A percentile compares a stretch with the other conserved stretches of the same genome.
These are phyloP conservation scores for Colletotrichum melonis DNA, from an alignment of 2,329 filamentous ascomycete genomes.

Conservation along the genomic window DNA sequence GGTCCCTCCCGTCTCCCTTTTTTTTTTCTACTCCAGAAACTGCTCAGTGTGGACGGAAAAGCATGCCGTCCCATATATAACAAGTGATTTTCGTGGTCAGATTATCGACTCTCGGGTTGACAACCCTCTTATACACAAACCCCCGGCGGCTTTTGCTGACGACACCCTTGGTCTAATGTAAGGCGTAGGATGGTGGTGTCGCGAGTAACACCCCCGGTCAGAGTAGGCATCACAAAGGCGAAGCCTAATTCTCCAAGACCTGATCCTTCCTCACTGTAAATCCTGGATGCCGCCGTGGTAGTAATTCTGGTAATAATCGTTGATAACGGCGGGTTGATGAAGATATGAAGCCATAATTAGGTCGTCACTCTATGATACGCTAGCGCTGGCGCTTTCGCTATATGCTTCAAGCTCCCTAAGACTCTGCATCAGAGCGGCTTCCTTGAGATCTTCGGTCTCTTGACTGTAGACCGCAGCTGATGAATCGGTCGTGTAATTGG, in stretches of 20 bases:
- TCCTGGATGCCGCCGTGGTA: not conserved
- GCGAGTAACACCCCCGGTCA: not conserved
- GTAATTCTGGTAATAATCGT: not conserved
- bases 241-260: not conserved
- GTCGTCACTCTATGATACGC: constrained; percentile 25
- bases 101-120: not conserved
- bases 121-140: not conserved
- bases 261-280: not conserved
- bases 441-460: constrained; percentile 32
- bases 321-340: constrained; percentile 14
- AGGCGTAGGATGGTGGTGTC: not conserved
- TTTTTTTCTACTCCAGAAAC: not conserved
- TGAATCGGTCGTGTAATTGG: constrained; percentile 22
- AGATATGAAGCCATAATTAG: constrained; percentile 15
- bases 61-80: constrained; percentile 4
- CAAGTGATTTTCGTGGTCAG: not conserved
- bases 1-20: not conserved
- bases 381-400: constrained; percentile 25
- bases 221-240: not conserved
- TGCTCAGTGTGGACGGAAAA: not conserved
- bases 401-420: constrained; percentile 36
- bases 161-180: not conserved
- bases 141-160: not conserved
- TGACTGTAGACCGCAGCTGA: constrained; percentile 28
- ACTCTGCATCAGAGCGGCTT: constrained; percentile 36